Evolutionary conservation across 169 alveolate genomes (phyloP), one percentile per base, ranked within the genome.

Genomic region (Cryptosporidium canis): DNA sequence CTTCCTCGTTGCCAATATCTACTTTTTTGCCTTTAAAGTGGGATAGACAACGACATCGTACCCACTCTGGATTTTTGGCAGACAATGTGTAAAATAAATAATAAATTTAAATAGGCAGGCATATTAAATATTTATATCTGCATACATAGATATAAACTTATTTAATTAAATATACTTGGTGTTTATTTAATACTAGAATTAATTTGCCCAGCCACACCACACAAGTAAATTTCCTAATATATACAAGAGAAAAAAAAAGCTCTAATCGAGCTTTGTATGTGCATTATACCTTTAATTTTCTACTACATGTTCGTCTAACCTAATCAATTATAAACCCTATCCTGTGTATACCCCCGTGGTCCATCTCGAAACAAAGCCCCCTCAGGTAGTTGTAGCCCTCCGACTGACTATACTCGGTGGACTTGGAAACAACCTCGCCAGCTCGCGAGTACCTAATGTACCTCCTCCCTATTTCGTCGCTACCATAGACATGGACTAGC

Each of bases 281-380:
- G 18, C 39, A 66, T 6, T 18, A 27, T 44, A 67, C 45, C n/a
- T 27, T 67, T 67, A 37, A 45, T 67, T 29, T 44, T 4, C 48
- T 51, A 8, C 83, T 67, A 41, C 24, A 65, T 35, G 37, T 1
- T 41, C 45, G 33, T 21, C 63, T 47, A 31, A 21, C 45, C 84
- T 70, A 70, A 35, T 70, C 84, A n/a, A 70, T 70, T 70, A 77
- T 43, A 61, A 77, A 77, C 45, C 87, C 87, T 29, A 77, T 45
- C 39, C 72, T 35, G 48, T 77, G 70, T 33, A 77, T 77, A 33
- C 37, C 21, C n/a, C 29, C n/a, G 3, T 39, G 27, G 24, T 77
- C 72, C 64, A 77, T 58, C 27, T 77, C 87, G 41, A 77, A 53
- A 44, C 87, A 77, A 27, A 77, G 37, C 11, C 87, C 87, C 44